A percentile compares a stretch with the other conserved stretches of the same genome.
These are phyloP conservation scores for Biancaea sappan DNA, from an alignment of 306 rosid genomes.

Conservation along the genomic window DNA sequence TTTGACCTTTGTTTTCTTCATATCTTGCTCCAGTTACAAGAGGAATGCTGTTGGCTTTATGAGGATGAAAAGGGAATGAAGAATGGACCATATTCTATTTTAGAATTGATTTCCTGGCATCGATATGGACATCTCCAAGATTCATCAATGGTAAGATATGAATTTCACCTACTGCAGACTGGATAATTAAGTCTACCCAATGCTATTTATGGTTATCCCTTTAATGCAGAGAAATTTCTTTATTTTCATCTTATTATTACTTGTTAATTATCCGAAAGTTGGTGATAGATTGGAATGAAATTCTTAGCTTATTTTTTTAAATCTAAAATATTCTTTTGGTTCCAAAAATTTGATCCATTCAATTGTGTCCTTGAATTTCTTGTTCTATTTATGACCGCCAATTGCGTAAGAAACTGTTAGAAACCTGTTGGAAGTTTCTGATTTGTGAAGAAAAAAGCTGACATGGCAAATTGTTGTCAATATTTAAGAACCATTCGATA, in stretches of 20 bases:
- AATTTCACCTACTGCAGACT: neutral
- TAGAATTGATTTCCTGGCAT: conserved; percentile 75
- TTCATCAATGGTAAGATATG: conserved; percentile 64
- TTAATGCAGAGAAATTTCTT: conserved; percentile 1
- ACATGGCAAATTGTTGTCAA: conserved; percentile 2
- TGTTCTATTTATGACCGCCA: too few relatives aligned
- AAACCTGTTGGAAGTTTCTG: neutral
- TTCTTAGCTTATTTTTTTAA: neutral
- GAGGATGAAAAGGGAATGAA: conserved; percentile 73
- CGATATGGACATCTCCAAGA: conserved; percentile 75
- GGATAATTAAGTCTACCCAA: conserved; percentile 11
- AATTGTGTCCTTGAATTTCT: too few relatives aligned
- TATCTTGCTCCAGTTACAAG: conserved; percentile 50
- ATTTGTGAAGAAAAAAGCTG: conserved; percentile 2
- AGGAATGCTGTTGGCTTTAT: conserved; percentile 78
- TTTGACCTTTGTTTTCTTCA: conserved; percentile 12
- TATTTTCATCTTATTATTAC: neutral
- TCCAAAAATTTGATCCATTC: neutral
- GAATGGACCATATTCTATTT: conserved; percentile 82
- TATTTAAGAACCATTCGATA: neutral
- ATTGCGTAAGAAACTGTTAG: neutral
- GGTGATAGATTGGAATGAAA: neutral
- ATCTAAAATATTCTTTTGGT: conserved; percentile 1
- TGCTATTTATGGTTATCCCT: neutral
- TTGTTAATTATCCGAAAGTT: neutral